These are phyloP conservation scores for Globisporangium heterothallicum DNA, from an alignment of 352 stramenopile genomes.

Conservation along the genomic window DNA sequence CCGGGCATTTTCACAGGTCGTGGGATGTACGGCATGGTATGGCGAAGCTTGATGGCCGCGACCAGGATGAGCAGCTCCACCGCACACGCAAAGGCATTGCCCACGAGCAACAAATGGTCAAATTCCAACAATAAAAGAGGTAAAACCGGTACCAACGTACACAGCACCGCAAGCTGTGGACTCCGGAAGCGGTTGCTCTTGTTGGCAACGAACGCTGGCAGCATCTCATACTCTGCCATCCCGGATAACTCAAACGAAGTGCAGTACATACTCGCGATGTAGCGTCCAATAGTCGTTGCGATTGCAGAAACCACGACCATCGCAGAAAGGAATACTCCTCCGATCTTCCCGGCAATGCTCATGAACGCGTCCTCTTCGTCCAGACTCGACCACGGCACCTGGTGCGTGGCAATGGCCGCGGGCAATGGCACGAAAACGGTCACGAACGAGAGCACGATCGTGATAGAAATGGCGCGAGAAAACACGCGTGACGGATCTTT, in stretches of 20 bases:
- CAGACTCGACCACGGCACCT: background rate
- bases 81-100: slow-evolving; percentile 74
- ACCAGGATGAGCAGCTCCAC: slow-evolving; percentile 70
- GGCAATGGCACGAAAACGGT: slow-evolving; percentile 79
- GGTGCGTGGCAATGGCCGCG: slow-evolving; percentile 39
- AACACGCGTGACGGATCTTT: slow-evolving; percentile 64
- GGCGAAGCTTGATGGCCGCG: slow-evolving; percentile 75
- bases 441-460: slow-evolving; percentile 49
- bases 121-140: slow-evolving; percentile 17
- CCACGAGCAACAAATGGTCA: slow-evolving; percentile 40
- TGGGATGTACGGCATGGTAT: slow-evolving; percentile 32
- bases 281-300: slow-evolving; percentile 59
- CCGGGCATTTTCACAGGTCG: slow-evolving; percentile 23
- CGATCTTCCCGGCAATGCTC: background rate
- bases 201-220: slow-evolving; percentile 67
- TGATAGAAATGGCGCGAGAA: slow-evolving; percentile 63
- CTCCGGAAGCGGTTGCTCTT: slow-evolving; percentile 12
- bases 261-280: slow-evolving; percentile 74
- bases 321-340: background rate
- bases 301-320: background rate
- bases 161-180: slow-evolving; percentile 12
- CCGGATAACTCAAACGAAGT: slow-evolving; percentile 70
- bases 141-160: slow-evolving; percentile 6
- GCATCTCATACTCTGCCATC: slow-evolving; percentile 62
- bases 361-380: background rate